Evolutionary conservation across 352 stramenopile species (phyloP), one percentile per base, ranked within the genome.

Genomic region (Plasmopara viticola): DNA sequence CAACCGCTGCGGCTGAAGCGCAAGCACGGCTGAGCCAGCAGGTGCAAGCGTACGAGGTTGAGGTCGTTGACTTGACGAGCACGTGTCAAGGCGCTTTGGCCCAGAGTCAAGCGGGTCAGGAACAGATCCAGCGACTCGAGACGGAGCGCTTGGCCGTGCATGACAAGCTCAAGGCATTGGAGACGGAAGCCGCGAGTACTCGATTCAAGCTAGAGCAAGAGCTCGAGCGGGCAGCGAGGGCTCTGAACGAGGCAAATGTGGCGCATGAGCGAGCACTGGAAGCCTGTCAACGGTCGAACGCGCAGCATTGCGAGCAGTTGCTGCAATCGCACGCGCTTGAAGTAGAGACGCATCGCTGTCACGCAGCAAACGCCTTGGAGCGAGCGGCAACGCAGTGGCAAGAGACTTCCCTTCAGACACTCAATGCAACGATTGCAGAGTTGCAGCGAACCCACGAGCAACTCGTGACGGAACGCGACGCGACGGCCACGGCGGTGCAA

Each of bases 71-170:
- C 30, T 66, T 4, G 70, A 70, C 12, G 47, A 47, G 0, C 64
- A 87, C 25, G 25, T 69, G 13, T 25, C 20, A 57, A 20, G 17
- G 57, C 17, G 48, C 55, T 42, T 61, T 58, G 9, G 48, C 72
- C 9, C 49, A 83, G 42, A n/a, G 58, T 42, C 41, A 60, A 48
- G 44, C 35, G 4, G 35, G 33, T 4, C 52, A 66, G n/a, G 56
- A 77, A 42, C 66, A 72, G 31, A 51, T 79, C 1, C 44, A 54
- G n/a, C 70, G 68, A 29, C 48, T 68, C 1, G 68, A 81, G 31
- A 35, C 57, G 2, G 53, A 80, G 37, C 31, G 79, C 15, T 52
- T 54, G 29, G 66, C 64, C 5, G 31, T 64, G 6, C 62, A 70
- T 7, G 65, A 65, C 39, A 18, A 45, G 5, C 43, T 69, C 5